Evolutionary conservation across 352 stramenopile genomes (phyloP), one percentile per base, ranked within the genome.

Genomic region (Thalassiosira mediterranea): DNA sequence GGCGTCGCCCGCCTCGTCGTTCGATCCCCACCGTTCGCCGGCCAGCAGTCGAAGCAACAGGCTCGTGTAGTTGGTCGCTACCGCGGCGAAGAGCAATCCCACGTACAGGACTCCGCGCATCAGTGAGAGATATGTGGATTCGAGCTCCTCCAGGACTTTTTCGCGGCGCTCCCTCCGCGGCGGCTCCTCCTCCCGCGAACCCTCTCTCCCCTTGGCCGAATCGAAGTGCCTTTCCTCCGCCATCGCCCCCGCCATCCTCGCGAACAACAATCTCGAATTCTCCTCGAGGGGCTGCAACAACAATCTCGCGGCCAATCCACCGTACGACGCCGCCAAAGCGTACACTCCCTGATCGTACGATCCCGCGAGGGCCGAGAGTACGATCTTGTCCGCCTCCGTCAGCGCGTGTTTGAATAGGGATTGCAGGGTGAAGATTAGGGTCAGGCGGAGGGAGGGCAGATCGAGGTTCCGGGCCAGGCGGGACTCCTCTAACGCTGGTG

Each of bases 261-360:
- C 98, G 84, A 94, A 97, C 62, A 98, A 95, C 53, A 98, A 94
- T 77, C 97, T 95, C 5, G 90, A 96, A 19, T 97, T 96, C 72
- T 99, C 97, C 86, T 99, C 97, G 13, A 98, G 83, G 2, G 97
- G 96, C 76, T 98, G 88, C 54, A 99, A 96, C 1, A 99, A 81
- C 21, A 98, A 94, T 19, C 97, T 90, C 34, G 96, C 95, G 37
- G 97, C 95, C 51, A 99, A 90, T 19, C 95, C 97, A 10, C 97
- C 96, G 62, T 98, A 94, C 59, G 97, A 96, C 73, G 95, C 95
- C 21, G 96, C 96, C 42, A 98, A 92, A 48, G 96, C 96, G 80
- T 98, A 99, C 4, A 98, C 88, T 21, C 96, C 96, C 91, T 98
- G 96, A 72, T 98, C 89, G 79, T 98, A 90, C 42, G 95, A 90